Conservation (phyloP, 1,284 basidiomycete species). For the Wolfiporia cocos region DNA sequence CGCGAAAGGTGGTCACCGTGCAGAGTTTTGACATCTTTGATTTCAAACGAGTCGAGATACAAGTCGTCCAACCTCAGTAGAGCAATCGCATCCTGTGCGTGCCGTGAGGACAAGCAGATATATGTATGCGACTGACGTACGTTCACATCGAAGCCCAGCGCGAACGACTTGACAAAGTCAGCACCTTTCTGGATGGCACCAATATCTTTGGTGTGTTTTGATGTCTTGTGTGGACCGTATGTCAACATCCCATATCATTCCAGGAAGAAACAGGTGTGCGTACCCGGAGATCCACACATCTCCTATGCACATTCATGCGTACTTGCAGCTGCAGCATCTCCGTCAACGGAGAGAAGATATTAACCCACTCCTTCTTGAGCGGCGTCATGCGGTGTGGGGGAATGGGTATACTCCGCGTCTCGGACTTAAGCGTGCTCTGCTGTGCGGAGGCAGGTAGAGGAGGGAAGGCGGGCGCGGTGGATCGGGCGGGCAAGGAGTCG, state of each 20-base stretch:
- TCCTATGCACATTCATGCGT: constrained; percentile 89
- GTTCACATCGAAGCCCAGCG: constrained; percentile 91
- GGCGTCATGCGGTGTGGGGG: constrained; percentile 98
- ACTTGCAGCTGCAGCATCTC: constrained; percentile 94
- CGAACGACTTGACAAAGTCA: constrained; percentile 95
- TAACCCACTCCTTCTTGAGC: constrained; percentile 95
- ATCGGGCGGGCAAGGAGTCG: constrained; percentile 30
- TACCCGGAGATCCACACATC: constrained; percentile 89
- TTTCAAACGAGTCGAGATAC: constrained; percentile 97
- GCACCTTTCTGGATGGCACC: constrained; percentile 96
- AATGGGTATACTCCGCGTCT: constrained; percentile 81
- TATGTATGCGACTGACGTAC: constrained; percentile 30
- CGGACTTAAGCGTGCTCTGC: constrained; percentile 60
- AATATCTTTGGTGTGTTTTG: constrained; percentile 88
- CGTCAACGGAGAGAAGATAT: constrained; percentile 93
- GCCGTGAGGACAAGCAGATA: constrained; percentile 7
- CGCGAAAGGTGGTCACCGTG: constrained; percentile 96
- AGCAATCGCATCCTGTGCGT: constrained; percentile 83
- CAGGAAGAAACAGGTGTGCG: neutral
- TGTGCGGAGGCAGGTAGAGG: constrained; percentile 55
- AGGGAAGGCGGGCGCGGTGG: constrained; percentile 57
- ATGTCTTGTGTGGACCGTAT: constrained; percentile 61
- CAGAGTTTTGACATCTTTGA: constrained; percentile 98
- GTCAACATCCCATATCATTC: neutral
- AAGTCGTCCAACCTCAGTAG: constrained; percentile 93